Conservation (phyloP, 2,329 filamentous ascomycete species). For the Alternaria triticimaculans region DNA sequence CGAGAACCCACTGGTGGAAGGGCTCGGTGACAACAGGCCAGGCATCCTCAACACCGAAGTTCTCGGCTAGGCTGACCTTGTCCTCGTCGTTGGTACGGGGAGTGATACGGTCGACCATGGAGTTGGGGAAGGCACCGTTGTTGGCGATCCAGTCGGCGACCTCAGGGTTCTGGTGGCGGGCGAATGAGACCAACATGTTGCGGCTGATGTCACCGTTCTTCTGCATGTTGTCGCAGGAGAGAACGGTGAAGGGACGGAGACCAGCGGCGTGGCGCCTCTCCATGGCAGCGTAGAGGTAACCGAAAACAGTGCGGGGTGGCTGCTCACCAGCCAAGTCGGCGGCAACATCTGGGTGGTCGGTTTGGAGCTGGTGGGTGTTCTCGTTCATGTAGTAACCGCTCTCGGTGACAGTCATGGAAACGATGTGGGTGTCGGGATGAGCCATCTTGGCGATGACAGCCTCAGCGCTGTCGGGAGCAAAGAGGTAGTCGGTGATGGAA, state of each 20-base stretch:
- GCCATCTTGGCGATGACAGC: conserved; percentile 41
- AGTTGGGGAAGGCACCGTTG: conserved; percentile 41
- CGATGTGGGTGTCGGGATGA: conserved; percentile 37
- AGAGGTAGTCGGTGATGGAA: conserved; percentile 38
- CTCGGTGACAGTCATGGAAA: conserved; percentile 40
- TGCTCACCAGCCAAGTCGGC: conserved; percentile 29
- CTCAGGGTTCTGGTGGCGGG: conserved; percentile 30
- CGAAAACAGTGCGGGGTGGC: conserved; percentile 35
- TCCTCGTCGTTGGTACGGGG: conserved; percentile 33
- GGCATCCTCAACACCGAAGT: conserved; percentile 34
- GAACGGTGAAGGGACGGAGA: conserved; percentile 36
- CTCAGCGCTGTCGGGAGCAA: conserved; percentile 36
- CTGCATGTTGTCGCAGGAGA: conserved; percentile 43
- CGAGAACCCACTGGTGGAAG: conserved; percentile 40
- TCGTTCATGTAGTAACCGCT: conserved; percentile 41
- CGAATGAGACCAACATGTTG: conserved; percentile 34
- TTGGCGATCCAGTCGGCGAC: conserved; percentile 34
- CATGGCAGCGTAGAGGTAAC: conserved; percentile 35
- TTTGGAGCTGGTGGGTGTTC: conserved; percentile 36
- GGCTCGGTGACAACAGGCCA: conserved; percentile 40
- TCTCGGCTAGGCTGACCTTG: conserved; percentile 25
- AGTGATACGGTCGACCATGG: conserved; percentile 42
- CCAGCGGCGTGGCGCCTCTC: conserved; percentile 33
- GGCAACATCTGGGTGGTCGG: conserved; percentile 36
- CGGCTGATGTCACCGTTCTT: conserved; percentile 39